Percentiles rank a stretch among this genome's conserved stretches.
Conservation (phyloP, 768 basidiomycete species). For the Rubroboletus pulcherrimus region DNA sequence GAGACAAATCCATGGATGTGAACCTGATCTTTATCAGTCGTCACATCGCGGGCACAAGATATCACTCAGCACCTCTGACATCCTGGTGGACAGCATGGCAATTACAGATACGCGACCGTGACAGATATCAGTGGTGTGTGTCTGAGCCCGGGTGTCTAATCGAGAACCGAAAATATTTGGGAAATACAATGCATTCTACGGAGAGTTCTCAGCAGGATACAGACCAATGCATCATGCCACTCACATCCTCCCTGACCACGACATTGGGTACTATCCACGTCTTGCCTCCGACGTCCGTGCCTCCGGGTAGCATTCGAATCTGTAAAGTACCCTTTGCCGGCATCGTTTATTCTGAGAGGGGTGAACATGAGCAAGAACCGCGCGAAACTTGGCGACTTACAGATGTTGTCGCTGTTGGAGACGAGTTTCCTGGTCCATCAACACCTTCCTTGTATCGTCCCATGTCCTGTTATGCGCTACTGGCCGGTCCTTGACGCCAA, state of each 20-base stretch:
- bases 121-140: slow-evolving; percentile 77
- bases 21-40: slow-evolving; percentile 42
- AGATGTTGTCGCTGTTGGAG: slow-evolving; percentile 66
- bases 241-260: slow-evolving; percentile 85
- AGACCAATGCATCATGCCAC: slow-evolving; percentile 27
- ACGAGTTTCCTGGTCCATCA: slow-evolving; percentile 67
- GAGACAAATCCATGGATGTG: slow-evolving; percentile 72
- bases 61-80: slow-evolving; percentile 67
- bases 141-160: slow-evolving; percentile 49
- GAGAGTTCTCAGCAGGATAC: neutral
- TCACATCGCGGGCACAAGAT: neutral
- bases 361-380: neutral
- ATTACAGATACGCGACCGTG: slow-evolving; percentile 75
- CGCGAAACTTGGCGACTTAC: slow-evolving; percentile 27
- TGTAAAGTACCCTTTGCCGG: slow-evolving; percentile 81
- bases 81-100: slow-evolving; percentile 74
- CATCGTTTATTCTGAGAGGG: slow-evolving; percentile 50
- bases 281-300: slow-evolving; percentile 70
- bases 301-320: slow-evolving; percentile 77
- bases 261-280: slow-evolving; percentile 90
- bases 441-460: slow-evolving; percentile 59
- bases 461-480: slow-evolving; percentile 54
- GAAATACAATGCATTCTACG: slow-evolving; percentile 86
- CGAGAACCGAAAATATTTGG: slow-evolving; percentile 79
- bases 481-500: slow-evolving; percentile 74